These are phyloP conservation scores for Primulina tabacum DNA, from an alignment of 257 asterid genomes.

Conservation along the genomic window DNA sequence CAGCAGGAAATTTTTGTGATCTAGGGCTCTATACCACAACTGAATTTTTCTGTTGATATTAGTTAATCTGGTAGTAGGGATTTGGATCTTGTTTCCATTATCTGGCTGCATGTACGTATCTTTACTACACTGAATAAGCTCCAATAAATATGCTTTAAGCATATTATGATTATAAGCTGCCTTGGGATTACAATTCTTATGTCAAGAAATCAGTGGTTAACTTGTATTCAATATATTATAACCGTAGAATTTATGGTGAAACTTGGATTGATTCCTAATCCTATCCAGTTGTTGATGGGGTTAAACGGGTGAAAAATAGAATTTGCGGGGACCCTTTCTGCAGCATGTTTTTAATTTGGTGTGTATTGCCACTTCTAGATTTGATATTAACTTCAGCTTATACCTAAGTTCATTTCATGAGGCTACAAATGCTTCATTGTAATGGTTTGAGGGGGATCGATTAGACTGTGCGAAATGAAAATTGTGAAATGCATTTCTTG, in stretches of 20 bases:
- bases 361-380: neutral
- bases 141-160: slow-evolving; percentile 7
- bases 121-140: neutral
- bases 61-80: neutral
- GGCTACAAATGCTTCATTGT: neutral
- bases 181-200: neutral
- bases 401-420: neutral
- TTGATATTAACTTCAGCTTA: neutral
- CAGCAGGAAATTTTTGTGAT: neutral
- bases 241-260: slow-evolving; percentile 6
- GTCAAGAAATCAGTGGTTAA: slow-evolving; percentile 3
- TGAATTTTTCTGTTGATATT: neutral
- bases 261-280: slow-evolving; percentile 11
- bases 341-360: neutral
- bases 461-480: neutral
- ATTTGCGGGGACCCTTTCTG: neutral
- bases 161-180: neutral
- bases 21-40: neutral
- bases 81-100: slow-evolving; percentile 1
- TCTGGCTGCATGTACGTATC: neutral
- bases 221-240: slow-evolving; percentile 8
- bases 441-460: slow-evolving; percentile 6
- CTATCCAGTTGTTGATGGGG: slow-evolving; percentile 3
- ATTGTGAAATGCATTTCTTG: no score
- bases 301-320: neutral